Evolutionary conservation across 139 green algal species (phyloP).

Genomic region (Penium margaritaceum): DNA sequence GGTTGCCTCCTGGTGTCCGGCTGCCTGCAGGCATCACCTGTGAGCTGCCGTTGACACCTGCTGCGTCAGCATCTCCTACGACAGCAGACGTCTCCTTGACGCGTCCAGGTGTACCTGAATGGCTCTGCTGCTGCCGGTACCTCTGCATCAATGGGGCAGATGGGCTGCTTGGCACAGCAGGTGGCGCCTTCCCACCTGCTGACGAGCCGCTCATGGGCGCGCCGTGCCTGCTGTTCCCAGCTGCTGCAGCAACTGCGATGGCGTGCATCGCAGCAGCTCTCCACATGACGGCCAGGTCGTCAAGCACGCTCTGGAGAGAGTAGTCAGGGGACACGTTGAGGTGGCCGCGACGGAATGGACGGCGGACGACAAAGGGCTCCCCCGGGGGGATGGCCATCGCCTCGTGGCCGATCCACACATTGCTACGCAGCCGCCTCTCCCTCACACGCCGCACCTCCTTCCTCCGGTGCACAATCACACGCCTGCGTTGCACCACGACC

Average conservation of each 20-base stretch:
- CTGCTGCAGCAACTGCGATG: not conserved
- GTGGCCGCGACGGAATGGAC: constrained; percentile 29
- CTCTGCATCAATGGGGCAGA: too few species aligned
- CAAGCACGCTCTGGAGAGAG: constrained; percentile 26
- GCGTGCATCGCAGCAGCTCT: not conserved
- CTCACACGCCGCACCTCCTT: too few species aligned
- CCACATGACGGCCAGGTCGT: constrained; percentile 32
- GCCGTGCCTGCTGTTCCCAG: not conserved
- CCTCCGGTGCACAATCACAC: too few species aligned
- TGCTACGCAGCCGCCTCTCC: too few species aligned
- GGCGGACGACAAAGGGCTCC: constrained; percentile 21
- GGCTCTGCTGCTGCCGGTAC: too few species aligned
- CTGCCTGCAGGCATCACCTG: not conserved
- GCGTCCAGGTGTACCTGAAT: too few species aligned
- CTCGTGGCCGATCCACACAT: too few species aligned
- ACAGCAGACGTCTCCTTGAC: too few species aligned
- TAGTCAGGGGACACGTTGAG: constrained; percentile 20
- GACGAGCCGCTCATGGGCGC: not conserved
- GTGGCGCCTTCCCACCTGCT: too few species aligned
- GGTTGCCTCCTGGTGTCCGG: not conserved
- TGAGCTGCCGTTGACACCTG: not conserved
- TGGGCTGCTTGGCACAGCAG: too few species aligned
- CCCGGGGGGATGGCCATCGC: not conserved
- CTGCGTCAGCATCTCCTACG: too few species aligned
- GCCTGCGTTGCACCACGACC: too few species aligned